Percentiles rank a stretch among this genome's conserved stretches.
phyloP scores from a whole-genome alignment of 2,329 filamentous ascomycete species.

The Didymella sp. region DNA sequence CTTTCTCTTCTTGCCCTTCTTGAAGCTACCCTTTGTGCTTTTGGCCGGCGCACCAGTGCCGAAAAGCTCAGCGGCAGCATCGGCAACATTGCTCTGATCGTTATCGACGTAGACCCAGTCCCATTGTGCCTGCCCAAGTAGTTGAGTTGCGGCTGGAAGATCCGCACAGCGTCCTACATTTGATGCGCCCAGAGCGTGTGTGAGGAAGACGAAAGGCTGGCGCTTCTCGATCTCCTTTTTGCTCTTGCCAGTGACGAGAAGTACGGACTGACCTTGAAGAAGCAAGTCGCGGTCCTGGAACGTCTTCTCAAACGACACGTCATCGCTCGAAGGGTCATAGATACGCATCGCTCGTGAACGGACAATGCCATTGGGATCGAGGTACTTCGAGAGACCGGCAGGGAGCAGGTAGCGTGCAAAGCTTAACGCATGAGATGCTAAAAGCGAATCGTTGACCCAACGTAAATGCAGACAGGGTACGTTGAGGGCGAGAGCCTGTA shows the following conservation, averaged over 20 bases:
- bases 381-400: slow-evolving; percentile 78
- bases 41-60: slow-evolving; percentile 29
- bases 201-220: slow-evolving; percentile 79
- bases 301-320: slow-evolving; percentile 37
- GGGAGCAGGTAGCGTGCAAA: slow-evolving; percentile 86
- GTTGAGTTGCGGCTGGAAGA: slow-evolving; percentile 67
- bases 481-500: slow-evolving; percentile 90
- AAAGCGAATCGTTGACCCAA: slow-evolving; percentile 79
- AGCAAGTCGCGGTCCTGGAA: slow-evolving; percentile 62
- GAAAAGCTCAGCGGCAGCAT: slow-evolving; percentile 62
- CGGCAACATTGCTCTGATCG: slow-evolving; percentile 64
- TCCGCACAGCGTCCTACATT: slow-evolving; percentile 70
- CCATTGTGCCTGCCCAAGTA: slow-evolving; percentile 67
- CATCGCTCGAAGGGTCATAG: slow-evolving; percentile 64
- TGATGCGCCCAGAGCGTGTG: slow-evolving; percentile 76
- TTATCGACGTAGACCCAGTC: slow-evolving; percentile 84
- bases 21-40: slow-evolving; percentile 29
- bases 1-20: slow-evolving; percentile 54
- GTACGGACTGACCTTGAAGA: slow-evolving; percentile 68
- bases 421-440: slow-evolving; percentile 66
- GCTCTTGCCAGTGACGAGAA: slow-evolving; percentile 73
- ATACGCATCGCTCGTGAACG: slow-evolving; percentile 73
- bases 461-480: slow-evolving; percentile 83
- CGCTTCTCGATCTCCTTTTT: slow-evolving; percentile 69
- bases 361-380: slow-evolving; percentile 70